These are phyloP conservation scores for Yamadazyma spencermartinsiae DNA, from an alignment of 1,139 yeast genomes.

Conservation along the genomic window DNA sequence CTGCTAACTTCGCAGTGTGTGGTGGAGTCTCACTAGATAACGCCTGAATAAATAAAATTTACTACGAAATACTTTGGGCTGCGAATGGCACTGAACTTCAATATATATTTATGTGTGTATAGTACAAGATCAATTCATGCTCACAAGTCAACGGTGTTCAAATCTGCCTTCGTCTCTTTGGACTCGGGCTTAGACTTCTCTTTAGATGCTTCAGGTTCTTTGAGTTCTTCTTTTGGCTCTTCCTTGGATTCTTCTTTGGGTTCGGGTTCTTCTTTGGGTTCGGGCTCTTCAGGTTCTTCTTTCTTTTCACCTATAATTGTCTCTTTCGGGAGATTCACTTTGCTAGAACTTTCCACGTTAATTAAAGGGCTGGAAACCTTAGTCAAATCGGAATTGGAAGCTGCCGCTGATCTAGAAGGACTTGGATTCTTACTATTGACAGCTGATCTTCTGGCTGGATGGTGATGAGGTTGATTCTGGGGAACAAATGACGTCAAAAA, in stretches of 20 bases:
- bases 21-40: too few species aligned
- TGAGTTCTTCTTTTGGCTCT: conserved; percentile 8
- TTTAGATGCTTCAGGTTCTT: conserved; percentile 8
- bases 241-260: conserved; percentile 4
- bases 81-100: too few species aligned
- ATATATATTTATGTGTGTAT: too few species aligned
- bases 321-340: conserved; percentile 42
- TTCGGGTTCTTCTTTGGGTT: conserved; percentile 6
- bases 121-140: neutral
- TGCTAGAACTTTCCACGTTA: conserved; percentile 31
- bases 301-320: conserved; percentile 38
- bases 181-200: conserved; percentile 7
- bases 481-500: conserved; percentile 46
- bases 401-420: conserved; percentile 14
- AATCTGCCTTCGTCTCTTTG: conserved; percentile 3
- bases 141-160: neutral
- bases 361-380: conserved; percentile 28
- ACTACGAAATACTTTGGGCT: too few species aligned
- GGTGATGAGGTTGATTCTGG: conserved; percentile 18
- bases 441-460: conserved; percentile 5
- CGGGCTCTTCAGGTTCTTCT: conserved; percentile 6
- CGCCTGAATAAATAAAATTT: too few species aligned
- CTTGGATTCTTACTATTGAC: conserved; percentile 7
- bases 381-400: conserved; percentile 14
- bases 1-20: too few species aligned